A percentile compares a stretch with the other conserved stretches of the same genome.
Evolutionary conservation across 2,329 filamentous ascomycete species (phyloP).

Genomic region (Coniosporium tulheliwenetii): DNA sequence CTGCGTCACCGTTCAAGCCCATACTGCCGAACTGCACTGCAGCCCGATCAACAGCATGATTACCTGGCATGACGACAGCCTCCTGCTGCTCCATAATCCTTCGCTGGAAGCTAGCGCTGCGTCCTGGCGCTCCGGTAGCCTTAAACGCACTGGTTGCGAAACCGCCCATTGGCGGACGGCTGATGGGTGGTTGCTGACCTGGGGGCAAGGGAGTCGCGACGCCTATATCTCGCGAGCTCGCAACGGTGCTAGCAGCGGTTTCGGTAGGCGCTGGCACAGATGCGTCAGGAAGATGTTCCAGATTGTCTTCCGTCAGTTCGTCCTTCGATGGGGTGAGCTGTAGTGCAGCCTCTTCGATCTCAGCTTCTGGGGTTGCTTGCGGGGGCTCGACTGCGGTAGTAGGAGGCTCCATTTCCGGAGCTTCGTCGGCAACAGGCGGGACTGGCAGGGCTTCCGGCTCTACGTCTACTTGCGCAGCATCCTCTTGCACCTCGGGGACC

Average conservation of each 20-base stretch:
- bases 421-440: conserved; percentile 20
- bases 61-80: conserved; percentile 94
- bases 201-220: conserved; percentile 52
- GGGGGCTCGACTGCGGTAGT: conserved; percentile 11
- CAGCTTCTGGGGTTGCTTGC: conserved; percentile 17
- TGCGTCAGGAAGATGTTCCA: conserved; percentile 75
- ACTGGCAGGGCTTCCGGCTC: conserved; percentile 9
- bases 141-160: conserved; percentile 73
- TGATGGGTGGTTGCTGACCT: conserved; percentile 45
- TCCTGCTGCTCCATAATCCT: conserved; percentile 90
- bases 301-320: conserved; percentile 78
- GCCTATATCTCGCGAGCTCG: conserved; percentile 63
- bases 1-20: conserved; percentile 61
- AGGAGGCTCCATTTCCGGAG: conserved; percentile 10
- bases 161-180: conserved; percentile 50
- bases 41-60: conserved; percentile 83
- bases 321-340: conserved; percentile 57
- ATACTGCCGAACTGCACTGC: conserved; percentile 95
- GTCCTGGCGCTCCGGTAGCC: conserved; percentile 46
- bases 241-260: conserved; percentile 76
- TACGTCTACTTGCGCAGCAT: conserved; percentile 15
- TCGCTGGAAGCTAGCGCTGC: conserved; percentile 68
- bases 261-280: conserved; percentile 64
- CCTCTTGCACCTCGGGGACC: background rate
- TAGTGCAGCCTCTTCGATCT: conserved; percentile 34